Conservation (phyloP, 2,329 filamentous ascomycete genomes). For the Sclerotinia glacialis region DNA sequence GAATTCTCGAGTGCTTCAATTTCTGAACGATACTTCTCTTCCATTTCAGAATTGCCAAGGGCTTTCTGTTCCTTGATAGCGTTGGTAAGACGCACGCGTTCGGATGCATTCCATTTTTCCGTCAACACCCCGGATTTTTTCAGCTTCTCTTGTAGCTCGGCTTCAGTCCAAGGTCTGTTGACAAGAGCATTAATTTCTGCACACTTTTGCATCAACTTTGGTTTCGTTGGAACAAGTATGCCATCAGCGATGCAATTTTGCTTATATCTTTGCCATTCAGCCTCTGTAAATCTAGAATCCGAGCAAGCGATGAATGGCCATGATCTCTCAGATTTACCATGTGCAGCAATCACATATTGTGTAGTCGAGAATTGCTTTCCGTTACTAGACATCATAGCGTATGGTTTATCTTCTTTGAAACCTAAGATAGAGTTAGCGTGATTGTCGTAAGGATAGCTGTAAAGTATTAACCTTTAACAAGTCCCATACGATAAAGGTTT, state of each 20-base stretch:
- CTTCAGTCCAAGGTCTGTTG: conserved; percentile 76
- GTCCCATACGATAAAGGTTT: conserved; percentile 81
- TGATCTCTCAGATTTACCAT: conserved; percentile 78
- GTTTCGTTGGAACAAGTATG: conserved; percentile 70
- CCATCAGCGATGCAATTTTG: conserved; percentile 70
- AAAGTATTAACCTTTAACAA: conserved; percentile 69
- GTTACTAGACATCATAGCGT: conserved; percentile 72
- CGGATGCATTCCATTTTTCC: conserved; percentile 61
- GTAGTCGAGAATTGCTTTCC: conserved; percentile 79
- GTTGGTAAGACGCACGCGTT: conserved; percentile 65
- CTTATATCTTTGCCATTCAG: conserved; percentile 79
- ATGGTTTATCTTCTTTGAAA: conserved; percentile 75
- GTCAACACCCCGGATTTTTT: conserved; percentile 66
- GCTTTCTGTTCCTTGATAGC: conserved; percentile 65
- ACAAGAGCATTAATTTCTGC: conserved; percentile 77
- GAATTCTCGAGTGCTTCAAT: conserved; percentile 63
- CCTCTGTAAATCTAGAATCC: conserved; percentile 77
- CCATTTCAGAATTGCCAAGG: conserved; percentile 58
- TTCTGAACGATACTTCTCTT: conserved; percentile 55
- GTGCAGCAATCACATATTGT: conserved; percentile 76
- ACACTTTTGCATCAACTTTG: conserved; percentile 67
- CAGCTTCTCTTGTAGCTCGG: conserved; percentile 77
- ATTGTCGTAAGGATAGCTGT: not conserved
- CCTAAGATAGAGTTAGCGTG: conserved; percentile 49
- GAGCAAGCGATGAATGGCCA: conserved; percentile 92